Evolutionary conservation across 805 yeast species (phyloP), one percentile per base, ranked within the genome.

Genomic region (Candida coleopterorum): DNA sequence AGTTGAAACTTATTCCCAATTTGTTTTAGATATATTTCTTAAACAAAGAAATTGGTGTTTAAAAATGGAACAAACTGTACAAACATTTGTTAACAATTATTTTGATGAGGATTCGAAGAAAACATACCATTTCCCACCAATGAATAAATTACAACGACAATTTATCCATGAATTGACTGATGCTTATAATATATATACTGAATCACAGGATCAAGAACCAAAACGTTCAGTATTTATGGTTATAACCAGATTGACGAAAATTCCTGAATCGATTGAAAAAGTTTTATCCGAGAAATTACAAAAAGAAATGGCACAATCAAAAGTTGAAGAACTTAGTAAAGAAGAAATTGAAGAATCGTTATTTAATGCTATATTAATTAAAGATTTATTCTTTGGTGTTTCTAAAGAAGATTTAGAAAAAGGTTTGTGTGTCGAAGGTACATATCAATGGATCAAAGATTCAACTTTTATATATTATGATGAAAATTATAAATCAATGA

Each of bases 201-300:
- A 84, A 48, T 75, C 89, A 2, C 93, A 85, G 43, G 96, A 85
- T 55, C 75, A 74, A 2, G 96, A 86, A 45, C 96, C 96, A 0
- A 68, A 75, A 35, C 58, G 95, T 42, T 75, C 82, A 9, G 90
- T 87, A 0, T 79, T 74, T 44, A 68, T 87, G n/a, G 65, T 58
- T 22, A 48, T 63, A 6, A 60, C 68, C 1, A 42, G 48, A n/a
- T 37, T 48, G 6, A 52, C 67, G 0, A 48, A 43, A 8, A 39
- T 62, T 2, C 85, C 87, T 0, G 47, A 69, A 29, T 62, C 70
- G 2, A 56, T 82, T n/a, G 60, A 60, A 20, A 73, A 73, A 34
- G 73, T 74, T 0, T 48, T 69, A 11, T 43, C 48, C 14, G 43
- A 42, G 34, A 48, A 47, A 40, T 52, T 47, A 34, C 54, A 44